Evolutionary conservation across 495 filamentous ascomycete genomes (phyloP), one percentile per base, ranked within the genome.

Genomic region (Aspergillus carlsbadensis): DNA sequence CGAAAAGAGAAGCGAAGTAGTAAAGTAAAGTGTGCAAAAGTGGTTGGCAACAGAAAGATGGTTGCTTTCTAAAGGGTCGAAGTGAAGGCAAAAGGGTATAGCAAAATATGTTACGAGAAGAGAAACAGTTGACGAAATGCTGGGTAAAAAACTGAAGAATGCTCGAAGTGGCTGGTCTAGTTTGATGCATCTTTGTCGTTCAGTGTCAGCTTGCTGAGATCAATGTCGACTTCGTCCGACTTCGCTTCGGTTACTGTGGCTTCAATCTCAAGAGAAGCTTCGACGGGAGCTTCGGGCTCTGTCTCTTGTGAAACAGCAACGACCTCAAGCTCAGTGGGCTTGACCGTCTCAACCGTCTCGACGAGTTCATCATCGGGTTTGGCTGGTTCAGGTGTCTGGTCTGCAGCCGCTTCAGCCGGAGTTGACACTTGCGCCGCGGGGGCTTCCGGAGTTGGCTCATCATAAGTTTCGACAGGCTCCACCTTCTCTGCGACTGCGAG

Each of bases 151-250:
- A n/a, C 20, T 56, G 7, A 21, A 26, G 18, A 20, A 4, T 10
- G 41, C 22, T 21, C n/a, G 36, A 21, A 10, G 13, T 36, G 26
- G 26, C 21, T 35, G 33, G 48, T 15, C 41, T 58, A 52, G 21
- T 17, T 48, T 22, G 36, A 20, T 6, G 33, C 8, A 41, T 41
- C 48, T 21, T 39, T 48, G 45, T 63, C 71, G 54, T 63, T 64
- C 48, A 72, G 56, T 17, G 69, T 52, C 47, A 68, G 58, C 22
- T 55, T 67, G 42, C 54, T 63, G 48, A 70, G 65, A 47, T 73
- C 70, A 56, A 72, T 58, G 33, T 68, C 67, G 36, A 63, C 59
- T 14, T 64, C 63, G 39, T 60, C 50, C 10, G 62, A 45, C 48
- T 68, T 41, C 10, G 56, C 33, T 8, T 58, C 49, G 14, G 39